Evolutionary conservation across 208 protist species (phyloP), one percentile per base, ranked within the genome.

Genomic region (Trypanosoma lewisi): DNA sequence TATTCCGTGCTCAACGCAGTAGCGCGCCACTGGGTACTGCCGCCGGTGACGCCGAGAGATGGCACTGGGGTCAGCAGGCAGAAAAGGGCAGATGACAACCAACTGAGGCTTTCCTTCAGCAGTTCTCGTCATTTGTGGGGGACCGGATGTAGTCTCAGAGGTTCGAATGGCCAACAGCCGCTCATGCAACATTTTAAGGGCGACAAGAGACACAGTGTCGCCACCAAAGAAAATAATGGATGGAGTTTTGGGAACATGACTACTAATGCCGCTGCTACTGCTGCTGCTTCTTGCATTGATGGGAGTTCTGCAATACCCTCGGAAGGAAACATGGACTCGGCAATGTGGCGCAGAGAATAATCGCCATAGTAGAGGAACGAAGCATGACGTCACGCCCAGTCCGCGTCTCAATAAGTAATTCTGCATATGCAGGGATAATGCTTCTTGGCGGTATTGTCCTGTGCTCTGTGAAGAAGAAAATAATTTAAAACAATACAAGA

Each of bases 171-270:
- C 63, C 2, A 60, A 56, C 63, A 94, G 75, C 41, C 84, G 83
- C 41, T 77, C 65, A 72, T 89, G 78, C 17, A 95, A 68, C 1
- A 83, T 84, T 57, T 85, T 75, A 2, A 95, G 80, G 0, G 80
- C 80, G 0, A 82, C 81, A 16, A 91, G 67, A 1, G 83, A 91
- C 19, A 95, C 89, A 14, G 80, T 67, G 51, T 93, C 89, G 0
- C 89, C 89, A 34, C 89, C 89, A 71, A 95, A 91, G 70, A 95
- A 87, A 28, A 95, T 73, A 7, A 95, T 70, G 23, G 62, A 69
- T 25, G 70, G 70, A 17, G 33, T 37, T 41, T 34, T 63, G 16
- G 21, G 4, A 3, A 45, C 7, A 3, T 25, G 41, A 62, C 27
- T 27, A 16, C 16, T 44, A 25, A 44, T 14, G 9, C 31, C 31